Evolutionary conservation across 768 basidiomycete genomes (phyloP), one percentile per base, ranked within the genome.

Genomic region (Clavulina sp.): DNA sequence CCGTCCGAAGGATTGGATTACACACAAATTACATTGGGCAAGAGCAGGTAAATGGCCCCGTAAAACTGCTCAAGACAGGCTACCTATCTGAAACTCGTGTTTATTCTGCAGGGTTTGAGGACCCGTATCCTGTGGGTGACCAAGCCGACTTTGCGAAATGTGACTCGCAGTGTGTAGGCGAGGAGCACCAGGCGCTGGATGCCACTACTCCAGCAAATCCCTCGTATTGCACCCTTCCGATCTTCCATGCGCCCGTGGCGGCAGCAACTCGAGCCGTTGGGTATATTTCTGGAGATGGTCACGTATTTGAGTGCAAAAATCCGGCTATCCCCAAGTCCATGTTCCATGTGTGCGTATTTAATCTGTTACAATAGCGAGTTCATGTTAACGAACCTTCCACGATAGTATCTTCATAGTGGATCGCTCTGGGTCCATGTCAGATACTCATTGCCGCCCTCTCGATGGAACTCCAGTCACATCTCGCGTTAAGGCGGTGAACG

Each of bases 251-350:
- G 0, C 59, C 63, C 9, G 57, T 62, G 3, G 61, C 61, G 23
- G 56, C 62, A 5, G 57, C 62, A 1, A 55, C 60, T 1, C 55
- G 58, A 0, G 48, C 41, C 3, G 67, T 65, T 1, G 71, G 76
- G 4, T 72, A 80, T 56, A 54, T 75, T 38, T 78, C 77, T 2
- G 64, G 63, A 21, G 77, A 79, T 47, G 77, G 78, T 0, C 78
- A 79, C 58, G 56, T 66, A 7, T 79, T 75, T 52, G 28, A 60
- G 1, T 79, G 77, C 62, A 66, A 65, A 50, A 75, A 78, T 55
- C 78, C 78, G 1, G 65, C 65, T 0, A 64, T 70, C 5, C 59
- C 73, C 60, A 71, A 70, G 19, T 75, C 72, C 56, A 68, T 50
- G 31, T 57, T 72, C 63, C 77, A 80, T 59, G 75, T 80, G 75